Base-by-base conservation (phyloP, 495 filamentous ascomycete species). In the Podospora australis region DNA sequence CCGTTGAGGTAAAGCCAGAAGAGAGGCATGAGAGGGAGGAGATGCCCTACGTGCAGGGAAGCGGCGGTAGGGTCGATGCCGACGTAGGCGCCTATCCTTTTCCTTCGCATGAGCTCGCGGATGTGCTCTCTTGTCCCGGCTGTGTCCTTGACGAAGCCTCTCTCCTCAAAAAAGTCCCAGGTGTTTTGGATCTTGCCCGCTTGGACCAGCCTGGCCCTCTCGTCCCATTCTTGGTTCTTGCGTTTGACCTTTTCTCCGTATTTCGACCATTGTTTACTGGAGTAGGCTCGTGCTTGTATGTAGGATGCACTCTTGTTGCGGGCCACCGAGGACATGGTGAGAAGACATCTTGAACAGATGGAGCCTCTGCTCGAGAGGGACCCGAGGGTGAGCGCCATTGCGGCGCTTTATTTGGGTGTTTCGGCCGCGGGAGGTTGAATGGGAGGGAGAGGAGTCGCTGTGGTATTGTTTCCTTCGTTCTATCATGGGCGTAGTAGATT, bases 1-100 rank as follows among this genome's bases (percentile, higher is more conserved):
- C 92, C 91, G 67, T 90, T 79, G 30, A 95, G 71, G 62, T 91
- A 94, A 71, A 88, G 84, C 87, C 92, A 96, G 49, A 89, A 91
- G 22, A 96, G 66, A 1, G 88, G 81, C 92, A 99, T 97, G 34
- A 97, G 75, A 7, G 92, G 91, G 8, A 97, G 68, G 47, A 99
- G 79, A 64, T 99, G 90, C 24, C 92, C 92, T 46, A 97, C 73
- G 62, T 99, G 92, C 54, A 97, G 70, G 4, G 90, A 96, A 21
- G 79, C 76, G 3, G 91, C 94, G 0, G 94, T 96, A 10, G 92
- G 90, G 57, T 99, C 92, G 40, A 99, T 76, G 48, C 92, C 92
- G 30, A 86, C 84, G 60, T 99, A 99, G 42, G 82, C 81, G 24
- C 86, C 87, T 46, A 86, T 75, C 49, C 85, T 74, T 59, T 83